Conservation (phyloP, 2,329 filamentous ascomycete species). For the Fusarium armeniacum region DNA sequence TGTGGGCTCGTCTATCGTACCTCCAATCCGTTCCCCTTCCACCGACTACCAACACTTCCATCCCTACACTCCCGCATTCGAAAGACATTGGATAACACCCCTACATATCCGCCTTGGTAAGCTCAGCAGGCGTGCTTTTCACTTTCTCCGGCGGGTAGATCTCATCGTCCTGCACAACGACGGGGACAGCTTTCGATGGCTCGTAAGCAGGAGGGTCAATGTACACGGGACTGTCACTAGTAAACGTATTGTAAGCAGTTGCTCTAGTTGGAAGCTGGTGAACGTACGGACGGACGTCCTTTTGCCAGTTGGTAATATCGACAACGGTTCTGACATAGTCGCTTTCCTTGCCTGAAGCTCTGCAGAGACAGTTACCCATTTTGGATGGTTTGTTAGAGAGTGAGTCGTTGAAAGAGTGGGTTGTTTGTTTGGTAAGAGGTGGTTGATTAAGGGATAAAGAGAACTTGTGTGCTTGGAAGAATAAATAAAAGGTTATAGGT, state of each 20-base stretch:
- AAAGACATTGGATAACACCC: background rate
- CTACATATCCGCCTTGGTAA: background rate
- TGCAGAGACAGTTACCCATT: constrained; percentile 6
- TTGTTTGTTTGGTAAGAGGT: background rate
- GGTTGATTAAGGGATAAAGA: background rate
- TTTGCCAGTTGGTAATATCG: no score
- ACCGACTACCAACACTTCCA: background rate
- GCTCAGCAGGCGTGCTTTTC: no score
- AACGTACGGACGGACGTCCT: background rate
- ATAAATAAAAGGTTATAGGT: background rate
- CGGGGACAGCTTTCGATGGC: no score
- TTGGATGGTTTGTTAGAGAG: background rate
- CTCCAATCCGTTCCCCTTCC: background rate
- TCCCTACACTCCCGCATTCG: background rate
- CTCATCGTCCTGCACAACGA: background rate
- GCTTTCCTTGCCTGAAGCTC: background rate
- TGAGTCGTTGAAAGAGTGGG: background rate
- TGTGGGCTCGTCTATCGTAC: background rate
- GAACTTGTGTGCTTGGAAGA: background rate
- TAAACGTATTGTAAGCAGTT: background rate
- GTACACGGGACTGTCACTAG: background rate
- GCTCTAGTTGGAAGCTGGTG: background rate
- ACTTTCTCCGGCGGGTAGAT: background rate
- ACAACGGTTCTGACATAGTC: background rate
- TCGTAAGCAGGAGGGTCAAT: no score